Base-by-base conservation (phyloP, 2,329 filamentous ascomycete species). In the Monosporascus cannonballus region DNA sequence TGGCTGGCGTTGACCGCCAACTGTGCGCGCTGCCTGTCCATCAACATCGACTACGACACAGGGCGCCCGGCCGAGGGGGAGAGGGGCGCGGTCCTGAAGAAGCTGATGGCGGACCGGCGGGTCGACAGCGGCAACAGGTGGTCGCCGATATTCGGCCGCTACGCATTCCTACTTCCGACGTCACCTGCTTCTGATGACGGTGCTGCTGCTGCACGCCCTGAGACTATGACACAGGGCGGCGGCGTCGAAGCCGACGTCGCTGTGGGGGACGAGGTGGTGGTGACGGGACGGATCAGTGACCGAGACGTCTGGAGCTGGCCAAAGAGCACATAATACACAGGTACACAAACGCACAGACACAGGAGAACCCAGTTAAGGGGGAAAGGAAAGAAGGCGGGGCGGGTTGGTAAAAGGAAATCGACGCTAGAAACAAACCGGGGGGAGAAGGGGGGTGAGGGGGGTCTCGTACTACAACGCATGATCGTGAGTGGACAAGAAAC, bases 41-140 rank as follows among this genome's bases (percentile, higher is more conserved):
- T 90, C 56, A 90, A 89, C 67, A 80, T 91, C 53, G 84, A 90
- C 70, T 89, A 87, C 64, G 64, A 71, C 22, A 88, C 83, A 0
- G 87, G 87, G 6, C 77, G 76, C 48, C 71, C 74, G 42, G 81
- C 78, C 0, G 70, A 71, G 1, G 82, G 81, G 2, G 80, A 83
- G 61, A 67, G 72, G 37, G 85, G 83, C n/a, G 73, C 71, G 39
- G 76, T 88, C 17, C 71, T 90, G 56, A 90, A 89, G 73, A 83
- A 84, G 61, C 69, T 92, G 61, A 84, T 84, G 77, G 78, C 75
- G 49, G 85, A 90, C 67, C 76, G 88, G 20, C 77, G 87, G 52
- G 85, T 91, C 6, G 87, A 92, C 63, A 57, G 66, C n/a, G 87
- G 87, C 0, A 73, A 73, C 36, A 87, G 82, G 64, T 89, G 81